These are phyloP conservation scores for Saturnispora hagleri DNA, from an alignment of 805 yeast genomes.

Conservation along the genomic window DNA sequence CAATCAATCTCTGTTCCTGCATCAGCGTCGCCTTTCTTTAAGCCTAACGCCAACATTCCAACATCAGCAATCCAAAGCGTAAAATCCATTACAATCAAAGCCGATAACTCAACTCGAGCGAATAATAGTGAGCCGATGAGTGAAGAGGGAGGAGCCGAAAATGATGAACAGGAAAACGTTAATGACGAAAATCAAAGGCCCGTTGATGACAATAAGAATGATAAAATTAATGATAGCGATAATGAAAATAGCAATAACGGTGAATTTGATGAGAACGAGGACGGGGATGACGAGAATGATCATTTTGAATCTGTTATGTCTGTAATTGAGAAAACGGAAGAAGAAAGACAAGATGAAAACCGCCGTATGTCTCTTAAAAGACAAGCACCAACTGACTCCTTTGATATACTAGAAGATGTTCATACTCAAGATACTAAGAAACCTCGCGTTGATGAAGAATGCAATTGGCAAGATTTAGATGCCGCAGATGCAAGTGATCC, in stretches of 20 bases:
- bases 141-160: not conserved
- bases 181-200: conserved; percentile 4
- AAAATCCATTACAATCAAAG: conserved; percentile 17
- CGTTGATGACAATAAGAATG: not conserved
- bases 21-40: conserved; percentile 24
- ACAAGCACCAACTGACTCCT: conserved; percentile 43
- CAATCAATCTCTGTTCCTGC: conserved; percentile 34
- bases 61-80: not conserved
- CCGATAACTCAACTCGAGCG: conserved; percentile 10
- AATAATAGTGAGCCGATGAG: conserved; percentile 2
- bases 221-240: not conserved
- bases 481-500: conserved; percentile 63
- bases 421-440: conserved; percentile 1
- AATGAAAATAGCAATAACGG: not conserved
- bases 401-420: conserved; percentile 28
- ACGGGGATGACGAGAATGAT: conserved; percentile 1
- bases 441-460: conserved; percentile 19
- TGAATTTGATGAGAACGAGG: not conserved
- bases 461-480: conserved; percentile 67
- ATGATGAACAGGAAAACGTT: not conserved
- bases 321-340: conserved; percentile 19
- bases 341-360: conserved; percentile 23
- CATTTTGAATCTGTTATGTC: conserved; percentile 7
- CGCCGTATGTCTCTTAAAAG: conserved; percentile 35
- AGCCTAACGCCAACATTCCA: conserved; percentile 16